phyloP scores from a whole-genome alignment of 345 rosid species.

The Pugionium cornutum region DNA sequence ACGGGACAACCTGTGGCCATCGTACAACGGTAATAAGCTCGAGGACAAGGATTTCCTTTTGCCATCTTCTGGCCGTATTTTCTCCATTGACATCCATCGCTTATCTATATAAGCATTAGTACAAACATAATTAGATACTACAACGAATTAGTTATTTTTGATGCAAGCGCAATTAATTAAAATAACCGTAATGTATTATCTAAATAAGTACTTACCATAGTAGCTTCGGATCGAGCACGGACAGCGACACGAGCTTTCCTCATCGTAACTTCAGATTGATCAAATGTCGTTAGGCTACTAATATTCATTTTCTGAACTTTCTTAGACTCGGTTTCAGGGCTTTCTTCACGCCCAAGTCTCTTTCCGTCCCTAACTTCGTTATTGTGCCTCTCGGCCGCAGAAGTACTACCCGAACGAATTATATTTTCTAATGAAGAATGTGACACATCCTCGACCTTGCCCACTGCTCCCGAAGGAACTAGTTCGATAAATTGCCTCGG shows the following conservation, averaged over 20 bases:
- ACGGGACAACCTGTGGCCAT: constrained; percentile 79
- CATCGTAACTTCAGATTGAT: constrained; percentile 86
- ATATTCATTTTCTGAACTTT: constrained; percentile 54
- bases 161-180: background rate
- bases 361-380: constrained; percentile 45
- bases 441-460: constrained; percentile 48
- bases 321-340: constrained; percentile 66
- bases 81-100: constrained; percentile 66
- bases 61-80: constrained; percentile 78
- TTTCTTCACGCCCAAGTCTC: constrained; percentile 59
- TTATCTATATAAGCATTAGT: constrained; percentile 19
- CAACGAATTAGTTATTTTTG: background rate
- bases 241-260: constrained; percentile 97
- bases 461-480: constrained; percentile 47
- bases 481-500: constrained; percentile 72
- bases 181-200: background rate
- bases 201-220: constrained; percentile 60
- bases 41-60: constrained; percentile 68
- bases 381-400: constrained; percentile 39
- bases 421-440: constrained; percentile 77
- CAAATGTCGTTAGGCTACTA: constrained; percentile 40
- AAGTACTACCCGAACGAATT: constrained; percentile 53
- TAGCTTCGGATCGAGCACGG: constrained; percentile 99
- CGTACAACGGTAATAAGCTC: constrained; percentile 75
- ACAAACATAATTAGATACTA: constrained; percentile 5